Evolutionary conservation across 2,329 filamentous ascomycete species (phyloP).

Genomic region (Trichoderma polysporum): DNA sequence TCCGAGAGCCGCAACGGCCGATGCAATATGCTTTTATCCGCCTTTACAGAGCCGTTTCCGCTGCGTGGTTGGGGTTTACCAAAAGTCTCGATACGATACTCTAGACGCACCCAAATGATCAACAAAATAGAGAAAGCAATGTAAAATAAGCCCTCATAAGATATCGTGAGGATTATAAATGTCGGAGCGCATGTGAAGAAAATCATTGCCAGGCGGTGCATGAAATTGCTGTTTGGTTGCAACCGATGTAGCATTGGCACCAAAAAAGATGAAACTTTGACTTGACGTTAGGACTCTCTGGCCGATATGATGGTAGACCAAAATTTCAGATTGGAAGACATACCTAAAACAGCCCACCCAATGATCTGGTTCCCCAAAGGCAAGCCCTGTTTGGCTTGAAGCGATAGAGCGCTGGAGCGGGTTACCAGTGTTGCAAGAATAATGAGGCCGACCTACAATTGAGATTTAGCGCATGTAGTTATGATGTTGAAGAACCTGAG

Average conservation of each 20-base stretch:
- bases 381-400: conserved; percentile 82
- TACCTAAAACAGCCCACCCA: conserved; percentile 78
- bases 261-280: conserved; percentile 67
- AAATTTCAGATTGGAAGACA: conserved; percentile 30
- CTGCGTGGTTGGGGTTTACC: neutral
- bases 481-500: conserved; percentile 25
- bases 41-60: neutral
- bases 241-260: conserved; percentile 80
- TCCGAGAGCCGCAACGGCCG: conserved; percentile 79
- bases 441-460: conserved; percentile 68
- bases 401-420: conserved; percentile 75
- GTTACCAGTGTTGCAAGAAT: conserved; percentile 83
- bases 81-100: conserved; percentile 63
- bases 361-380: conserved; percentile 85
- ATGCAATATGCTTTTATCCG: conserved; percentile 34
- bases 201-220: conserved; percentile 83
- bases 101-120: conserved; percentile 86
- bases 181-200: conserved; percentile 91
- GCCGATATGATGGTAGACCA: conserved; percentile 21
- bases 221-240: conserved; percentile 80
- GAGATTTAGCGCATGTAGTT: neutral
- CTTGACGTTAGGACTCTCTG: neutral
- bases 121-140: conserved; percentile 81
- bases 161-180: conserved; percentile 95
- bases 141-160: conserved; percentile 96